Base-by-base conservation (phyloP, 768 basidiomycete genomes). In the Amanita phalloides region DNA sequence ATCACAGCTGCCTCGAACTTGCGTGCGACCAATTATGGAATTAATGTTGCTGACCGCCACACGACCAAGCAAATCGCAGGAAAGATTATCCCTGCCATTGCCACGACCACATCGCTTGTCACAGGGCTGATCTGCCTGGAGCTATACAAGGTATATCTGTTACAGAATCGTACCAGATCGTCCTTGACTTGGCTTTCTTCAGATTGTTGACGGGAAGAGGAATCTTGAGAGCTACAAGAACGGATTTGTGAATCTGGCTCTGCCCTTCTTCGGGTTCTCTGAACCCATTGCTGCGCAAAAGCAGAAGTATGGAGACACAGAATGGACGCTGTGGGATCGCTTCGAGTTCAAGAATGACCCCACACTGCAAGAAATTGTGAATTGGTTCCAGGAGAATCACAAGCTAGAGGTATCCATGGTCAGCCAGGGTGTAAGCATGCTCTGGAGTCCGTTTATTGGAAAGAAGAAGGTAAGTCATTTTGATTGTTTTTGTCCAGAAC, bases 211-310 rank as follows among this genome's bases (percentile, higher is more conserved):
- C 64, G 86, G 86, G 55, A 98, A 98, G 79, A 82, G 74, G 62
- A 87, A 90, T 62, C 72, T 98, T 11, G 96, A 98, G 58, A 79
- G 86, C 45, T 99, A 90, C 79, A 97, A 96, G 78, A 99, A 99
- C 61, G 95, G 94, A 36, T 99, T 99, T 67, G 80, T 98, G 61
- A 99, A 99, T 68, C 77, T 99, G 49, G 96, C 96, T 3, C 70
- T 99, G 49, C 96, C 96, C 1, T 98, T 98, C 84, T 98, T 98
- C 63, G 96, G 91, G 25, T 99, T 98, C 75, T 97, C 94, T 2
- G 96, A 99, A 61, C 96, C 96, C 9, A 90, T 98, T 56, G 84
- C 82, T 3, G 91, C 93, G 17, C 61, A 78, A 55, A 97, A 95
- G 74, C 74, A 81, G 57, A 95, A 93, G 77, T 97, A 92, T 64